Evolutionary conservation across 768 basidiomycete genomes (phyloP).

Genomic region (Suillus luteus): DNA sequence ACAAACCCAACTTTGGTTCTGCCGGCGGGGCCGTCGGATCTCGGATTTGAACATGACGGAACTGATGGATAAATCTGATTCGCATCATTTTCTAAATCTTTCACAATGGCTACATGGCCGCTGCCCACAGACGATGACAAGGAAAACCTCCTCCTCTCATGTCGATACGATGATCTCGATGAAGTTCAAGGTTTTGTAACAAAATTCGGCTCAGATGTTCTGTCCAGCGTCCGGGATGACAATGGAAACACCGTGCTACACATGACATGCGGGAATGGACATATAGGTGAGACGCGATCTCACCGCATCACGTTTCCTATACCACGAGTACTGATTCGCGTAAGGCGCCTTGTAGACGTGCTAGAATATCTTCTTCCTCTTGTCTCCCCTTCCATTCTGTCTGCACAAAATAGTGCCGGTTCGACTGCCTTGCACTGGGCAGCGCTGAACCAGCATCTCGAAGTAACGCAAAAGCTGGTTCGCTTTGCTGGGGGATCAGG

Average conservation of each 20-base stretch:
- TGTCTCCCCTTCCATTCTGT: conserved; percentile 52
- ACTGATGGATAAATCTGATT: neutral
- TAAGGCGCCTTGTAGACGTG: conserved; percentile 62
- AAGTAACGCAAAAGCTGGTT: conserved; percentile 60
- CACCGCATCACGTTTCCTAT: conserved; percentile 12
- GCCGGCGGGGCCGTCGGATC: neutral
- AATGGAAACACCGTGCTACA: conserved; percentile 81
- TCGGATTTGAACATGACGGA: neutral
- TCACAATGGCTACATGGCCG: conserved; percentile 14
- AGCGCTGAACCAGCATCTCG: conserved; percentile 77
- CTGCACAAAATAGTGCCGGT: conserved; percentile 64
- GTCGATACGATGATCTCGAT: conserved; percentile 86
- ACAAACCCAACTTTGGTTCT: too few species aligned
- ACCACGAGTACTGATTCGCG: conserved; percentile 38
- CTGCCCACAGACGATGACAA: conserved; percentile 51
- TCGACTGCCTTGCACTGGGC: conserved; percentile 95
- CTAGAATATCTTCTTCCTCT: conserved; percentile 73
- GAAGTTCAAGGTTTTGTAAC: conserved; percentile 70
- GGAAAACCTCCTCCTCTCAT: conserved; percentile 78
- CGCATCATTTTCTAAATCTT: neutral
- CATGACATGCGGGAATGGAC: conserved; percentile 89
- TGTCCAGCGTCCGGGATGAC: conserved; percentile 63
- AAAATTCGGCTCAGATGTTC: conserved; percentile 51
- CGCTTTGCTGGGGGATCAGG: conserved; percentile 59
- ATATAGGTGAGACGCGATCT: conserved; percentile 59